Percentiles rank a stretch among this genome's conserved stretches.
Conservation (phyloP, 805 yeast genomes). For the Starmerella vaccinii region DNA sequence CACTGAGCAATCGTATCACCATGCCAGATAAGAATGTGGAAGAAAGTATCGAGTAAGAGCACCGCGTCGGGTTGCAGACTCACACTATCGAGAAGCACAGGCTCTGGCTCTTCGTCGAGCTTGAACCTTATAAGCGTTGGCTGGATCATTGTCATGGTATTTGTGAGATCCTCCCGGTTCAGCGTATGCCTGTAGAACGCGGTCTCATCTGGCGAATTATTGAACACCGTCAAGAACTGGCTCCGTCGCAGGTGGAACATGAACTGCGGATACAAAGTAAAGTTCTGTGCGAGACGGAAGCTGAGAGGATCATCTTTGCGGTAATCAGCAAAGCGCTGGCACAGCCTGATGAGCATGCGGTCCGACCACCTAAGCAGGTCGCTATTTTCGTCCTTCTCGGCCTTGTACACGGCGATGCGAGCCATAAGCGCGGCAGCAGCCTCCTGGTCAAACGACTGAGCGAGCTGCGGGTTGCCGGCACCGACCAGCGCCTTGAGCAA, state of each 20-base stretch:
- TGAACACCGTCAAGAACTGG: slow-evolving; percentile 89
- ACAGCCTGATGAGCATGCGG: slow-evolving; percentile 75
- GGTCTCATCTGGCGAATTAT: slow-evolving; percentile 97
- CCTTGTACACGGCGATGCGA: slow-evolving; percentile 77
- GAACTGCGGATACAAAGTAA: slow-evolving; percentile 87
- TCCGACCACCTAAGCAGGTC: slow-evolving; percentile 94
- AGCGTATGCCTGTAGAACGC: slow-evolving; percentile 92
- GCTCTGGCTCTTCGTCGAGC: slow-evolving; percentile 74
- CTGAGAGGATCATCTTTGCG: slow-evolving; percentile 74
- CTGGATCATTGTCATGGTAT: slow-evolving; percentile 93
- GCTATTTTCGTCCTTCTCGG: slow-evolving; percentile 64
- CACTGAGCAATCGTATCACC: slow-evolving; percentile 93
- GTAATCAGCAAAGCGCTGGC: slow-evolving; percentile 90
- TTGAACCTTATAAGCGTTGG: slow-evolving; percentile 86
- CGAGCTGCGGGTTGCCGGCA: slow-evolving; percentile 46
- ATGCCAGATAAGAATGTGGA: slow-evolving; percentile 90
- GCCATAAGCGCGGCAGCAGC: slow-evolving; percentile 95
- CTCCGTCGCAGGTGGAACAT: slow-evolving; percentile 92
- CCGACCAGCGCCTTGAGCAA: slow-evolving; percentile 45
- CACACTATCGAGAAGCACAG: slow-evolving; percentile 86
- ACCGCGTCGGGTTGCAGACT: slow-evolving; percentile 84
- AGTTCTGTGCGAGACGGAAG: slow-evolving; percentile 73
- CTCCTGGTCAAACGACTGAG: slow-evolving; percentile 86
- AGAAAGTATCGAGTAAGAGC: slow-evolving; percentile 83
- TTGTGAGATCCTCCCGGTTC: slow-evolving; percentile 81